A percentile compares a stretch with the other conserved stretches of the same genome.
Conservation (phyloP, 192 early-diverging fungal species). For the Linderina pennispora region DNA sequence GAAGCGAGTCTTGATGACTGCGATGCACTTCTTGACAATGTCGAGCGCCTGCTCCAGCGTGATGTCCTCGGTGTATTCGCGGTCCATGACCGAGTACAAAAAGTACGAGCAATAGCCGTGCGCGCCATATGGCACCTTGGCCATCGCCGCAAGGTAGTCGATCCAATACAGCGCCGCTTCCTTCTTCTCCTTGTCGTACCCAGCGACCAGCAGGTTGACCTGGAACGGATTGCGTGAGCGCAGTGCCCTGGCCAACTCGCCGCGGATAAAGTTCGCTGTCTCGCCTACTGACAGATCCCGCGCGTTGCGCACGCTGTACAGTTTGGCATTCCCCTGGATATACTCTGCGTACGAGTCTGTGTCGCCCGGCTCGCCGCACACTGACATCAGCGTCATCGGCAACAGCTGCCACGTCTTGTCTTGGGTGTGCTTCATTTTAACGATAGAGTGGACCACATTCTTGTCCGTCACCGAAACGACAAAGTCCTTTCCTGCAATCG, state of each 20-base stretch:
- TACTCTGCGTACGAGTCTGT: slow-evolving; percentile 93
- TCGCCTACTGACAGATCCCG: slow-evolving; percentile 74
- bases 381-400: slow-evolving; percentile 76
- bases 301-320: slow-evolving; percentile 85
- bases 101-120: slow-evolving; percentile 95
- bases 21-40: slow-evolving; percentile 79
- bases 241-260: slow-evolving; percentile 81
- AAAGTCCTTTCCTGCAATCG: slow-evolving; percentile 92
- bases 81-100: slow-evolving; percentile 84
- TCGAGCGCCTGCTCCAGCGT: slow-evolving; percentile 76
- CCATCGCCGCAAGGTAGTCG: slow-evolving; percentile 78
- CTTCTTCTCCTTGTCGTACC: slow-evolving; percentile 69
- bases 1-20: slow-evolving; percentile 77
- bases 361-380: slow-evolving; percentile 87
- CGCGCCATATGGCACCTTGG: slow-evolving; percentile 76
- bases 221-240: slow-evolving; percentile 67
- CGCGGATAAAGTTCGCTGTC: slow-evolving; percentile 74
- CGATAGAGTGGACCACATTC: slow-evolving; percentile 68
- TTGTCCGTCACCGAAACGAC: slow-evolving; percentile 81
- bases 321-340: slow-evolving; percentile 85
- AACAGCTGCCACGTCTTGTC: slow-evolving; percentile 88
- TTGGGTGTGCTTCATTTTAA: slow-evolving; percentile 86
- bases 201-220: slow-evolving; percentile 85
- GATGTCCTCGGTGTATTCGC: slow-evolving; percentile 79
- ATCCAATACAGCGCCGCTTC: slow-evolving; percentile 83